Evolutionary conservation across 164 flowering plant genomes (phyloP), one percentile per base, ranked within the genome.

Genomic region (Platanus orientalis): DNA sequence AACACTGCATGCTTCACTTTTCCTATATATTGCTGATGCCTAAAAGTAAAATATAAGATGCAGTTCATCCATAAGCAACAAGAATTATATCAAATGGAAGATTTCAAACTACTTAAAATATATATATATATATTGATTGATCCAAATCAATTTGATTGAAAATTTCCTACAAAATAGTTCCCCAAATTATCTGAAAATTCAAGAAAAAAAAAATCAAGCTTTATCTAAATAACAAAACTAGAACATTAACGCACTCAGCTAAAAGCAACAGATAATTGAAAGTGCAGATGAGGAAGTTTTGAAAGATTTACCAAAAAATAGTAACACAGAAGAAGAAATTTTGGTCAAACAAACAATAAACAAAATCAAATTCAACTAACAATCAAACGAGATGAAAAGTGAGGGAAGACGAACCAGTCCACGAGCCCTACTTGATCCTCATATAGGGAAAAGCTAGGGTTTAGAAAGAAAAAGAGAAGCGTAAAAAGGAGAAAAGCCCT

Each of bases 11-110:
- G 83, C 74, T 87, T 91, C 63, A 89, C 96, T 76, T 94, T 94
- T 2, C 98, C 98, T 16, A 94, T 81, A 67, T 89, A 94, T 73
- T 83, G 81, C 32, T 89, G 95, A 74, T 89, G 95, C 98, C 98
- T 93, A 54, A 28, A 54, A 50, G 32, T 23, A 48, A 52, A 54
- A 56, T 36, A n/a, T 25, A 65, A 21, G 30, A 50, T 39, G 62
- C 40, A 30, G 16, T 49, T 19, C 55, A 11, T 57, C 25, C 16
- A 11, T 24, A 23, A 54, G 11, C 2, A 1, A 14, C 9, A 7
- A 17, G 1, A 21, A 50, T 24, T 45, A 16, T 42, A 24, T 51
- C 28, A n/a, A n/a, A n/a, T n/a, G n/a, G n/a, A n/a, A n/a, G n/a
- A n/a, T n/a, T n/a, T n/a, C n/a, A n/a, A n/a, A n/a, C n/a, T n/a